Percentiles rank a stretch among this genome's conserved stretches.
Conservation (phyloP, 2,329 filamentous ascomycete species). For the Claviceps cyperi region DNA sequence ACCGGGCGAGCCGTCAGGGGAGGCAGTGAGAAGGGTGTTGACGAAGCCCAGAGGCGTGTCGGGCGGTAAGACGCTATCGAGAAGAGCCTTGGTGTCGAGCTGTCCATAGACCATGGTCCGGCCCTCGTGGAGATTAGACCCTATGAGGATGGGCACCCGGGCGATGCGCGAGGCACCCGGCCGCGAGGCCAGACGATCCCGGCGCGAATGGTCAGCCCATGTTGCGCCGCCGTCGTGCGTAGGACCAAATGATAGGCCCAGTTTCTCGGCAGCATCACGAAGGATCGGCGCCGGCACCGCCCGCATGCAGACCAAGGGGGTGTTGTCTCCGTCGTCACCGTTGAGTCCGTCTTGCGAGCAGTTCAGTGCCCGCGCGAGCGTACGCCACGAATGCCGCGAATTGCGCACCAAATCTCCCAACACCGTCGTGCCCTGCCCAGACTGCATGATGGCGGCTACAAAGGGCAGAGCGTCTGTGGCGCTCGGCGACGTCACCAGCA, state of each 20-base stretch:
- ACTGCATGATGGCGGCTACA: constrained; percentile 15
- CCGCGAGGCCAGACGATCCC: constrained; percentile 7
- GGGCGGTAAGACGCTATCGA: neutral
- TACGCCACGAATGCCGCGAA: neutral
- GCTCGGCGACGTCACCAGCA: constrained; percentile 7
- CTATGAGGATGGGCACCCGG: constrained; percentile 12
- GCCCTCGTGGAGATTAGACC: constrained; percentile 12
- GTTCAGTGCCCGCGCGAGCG: neutral
- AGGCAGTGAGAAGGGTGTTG: constrained; percentile 5
- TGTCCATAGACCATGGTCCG: constrained; percentile 2
- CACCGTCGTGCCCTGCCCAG: constrained; percentile 7
- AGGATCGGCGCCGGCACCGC: constrained; percentile 8
- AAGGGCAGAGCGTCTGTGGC: constrained; percentile 14
- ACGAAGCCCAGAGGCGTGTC: neutral
- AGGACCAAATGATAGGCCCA: constrained; percentile 10
- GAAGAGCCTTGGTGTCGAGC: neutral
- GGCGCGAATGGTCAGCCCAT: constrained; percentile 7
- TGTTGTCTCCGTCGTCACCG: neutral
- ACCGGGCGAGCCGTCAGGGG: constrained; percentile 7
- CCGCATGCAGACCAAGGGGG: constrained; percentile 12
- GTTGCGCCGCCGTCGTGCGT: constrained; percentile 11
- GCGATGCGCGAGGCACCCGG: constrained; percentile 6
- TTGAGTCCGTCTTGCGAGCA: neutral
- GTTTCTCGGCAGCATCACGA: constrained; percentile 8
- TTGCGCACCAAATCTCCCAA: neutral